Percentiles rank a stretch among this genome's conserved stretches.
Evolutionary conservation across 108 stramenopile species (phyloP).

Genomic region (Chaetoceros muelleri): DNA sequence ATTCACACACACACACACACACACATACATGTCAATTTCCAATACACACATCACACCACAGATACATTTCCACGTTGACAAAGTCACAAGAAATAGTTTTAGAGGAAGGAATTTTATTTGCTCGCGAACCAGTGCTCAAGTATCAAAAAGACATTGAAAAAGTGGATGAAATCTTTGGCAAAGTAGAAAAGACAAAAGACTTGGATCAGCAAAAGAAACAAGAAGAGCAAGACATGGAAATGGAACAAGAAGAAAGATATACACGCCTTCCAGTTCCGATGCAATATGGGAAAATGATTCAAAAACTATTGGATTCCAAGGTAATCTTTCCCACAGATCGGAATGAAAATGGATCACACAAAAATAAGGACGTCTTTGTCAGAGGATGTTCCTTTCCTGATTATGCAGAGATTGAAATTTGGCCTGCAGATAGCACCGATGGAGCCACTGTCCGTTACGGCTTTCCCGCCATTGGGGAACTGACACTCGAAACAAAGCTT

Average conservation of each 20-base stretch:
- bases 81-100: conserved; percentile 52
- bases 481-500: background rate
- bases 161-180: too few relatives aligned
- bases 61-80: conserved; percentile 57
- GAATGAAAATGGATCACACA: conserved; percentile 7
- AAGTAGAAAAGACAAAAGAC: background rate
- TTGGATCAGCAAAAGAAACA: background rate
- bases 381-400: conserved; percentile 59
- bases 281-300: conserved; percentile 46
- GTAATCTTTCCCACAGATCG: conserved; percentile 20
- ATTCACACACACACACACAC: too few relatives aligned
- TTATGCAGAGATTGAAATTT: conserved; percentile 70
- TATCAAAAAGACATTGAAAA: background rate
- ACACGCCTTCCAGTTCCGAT: conserved; percentile 19
- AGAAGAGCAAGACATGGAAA: background rate
- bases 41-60: too few relatives aligned
- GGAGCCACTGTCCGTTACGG: conserved; percentile 54
- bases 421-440: conserved; percentile 65
- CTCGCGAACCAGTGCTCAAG: conserved; percentile 18
- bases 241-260: background rate
- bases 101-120: conserved; percentile 59
- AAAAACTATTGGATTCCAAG: conserved; percentile 44
- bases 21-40: too few relatives aligned
- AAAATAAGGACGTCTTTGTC: conserved; percentile 21
- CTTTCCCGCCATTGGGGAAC: conserved; percentile 43